These are phyloP conservation scores for Metarhizium anisopliae DNA, from an alignment of 2,329 filamentous ascomycete genomes.

Conservation along the genomic window DNA sequence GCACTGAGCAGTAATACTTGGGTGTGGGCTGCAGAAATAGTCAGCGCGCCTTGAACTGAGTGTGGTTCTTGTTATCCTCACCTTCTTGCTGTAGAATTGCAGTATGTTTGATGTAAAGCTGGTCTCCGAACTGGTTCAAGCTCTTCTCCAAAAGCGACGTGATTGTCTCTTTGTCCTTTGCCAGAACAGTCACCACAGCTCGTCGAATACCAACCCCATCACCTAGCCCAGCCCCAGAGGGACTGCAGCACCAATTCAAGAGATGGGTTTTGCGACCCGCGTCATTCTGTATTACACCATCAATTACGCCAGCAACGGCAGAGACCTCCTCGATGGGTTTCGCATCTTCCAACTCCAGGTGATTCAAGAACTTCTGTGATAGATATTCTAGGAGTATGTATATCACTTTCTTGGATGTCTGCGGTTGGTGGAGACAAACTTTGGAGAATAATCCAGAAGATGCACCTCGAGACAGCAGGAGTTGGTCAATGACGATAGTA, in stretches of 20 bases:
- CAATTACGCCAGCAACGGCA: slow-evolving; percentile 50
- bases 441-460: slow-evolving; percentile 17
- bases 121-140: slow-evolving; percentile 70
- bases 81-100: slow-evolving; percentile 85
- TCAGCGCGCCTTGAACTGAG: slow-evolving; percentile 12
- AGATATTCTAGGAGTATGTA: slow-evolving; percentile 28
- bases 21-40: slow-evolving; percentile 55
- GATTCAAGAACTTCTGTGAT: slow-evolving; percentile 34
- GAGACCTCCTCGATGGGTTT: slow-evolving; percentile 34
- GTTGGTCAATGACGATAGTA: slow-evolving; percentile 22
- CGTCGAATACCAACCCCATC: slow-evolving; percentile 57
- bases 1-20: slow-evolving; percentile 71
- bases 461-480: slow-evolving; percentile 24
- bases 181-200: slow-evolving; percentile 51
- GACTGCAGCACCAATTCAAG: slow-evolving; percentile 54
- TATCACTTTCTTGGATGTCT: slow-evolving; percentile 17
- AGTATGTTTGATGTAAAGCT: slow-evolving; percentile 77
- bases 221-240: slow-evolving; percentile 56
- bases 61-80: slow-evolving; percentile 20
- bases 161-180: slow-evolving; percentile 41
- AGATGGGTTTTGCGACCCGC: slow-evolving; percentile 43
- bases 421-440: slow-evolving; percentile 20
- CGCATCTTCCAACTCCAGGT: slow-evolving; percentile 21
- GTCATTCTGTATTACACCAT: slow-evolving; percentile 36
- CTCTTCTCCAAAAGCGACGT: slow-evolving; percentile 55